Percentiles rank a stretch among this genome's conserved stretches.
phyloP scores from a whole-genome alignment of 257 asterid genomes.

The Agastache rugosa region DNA sequence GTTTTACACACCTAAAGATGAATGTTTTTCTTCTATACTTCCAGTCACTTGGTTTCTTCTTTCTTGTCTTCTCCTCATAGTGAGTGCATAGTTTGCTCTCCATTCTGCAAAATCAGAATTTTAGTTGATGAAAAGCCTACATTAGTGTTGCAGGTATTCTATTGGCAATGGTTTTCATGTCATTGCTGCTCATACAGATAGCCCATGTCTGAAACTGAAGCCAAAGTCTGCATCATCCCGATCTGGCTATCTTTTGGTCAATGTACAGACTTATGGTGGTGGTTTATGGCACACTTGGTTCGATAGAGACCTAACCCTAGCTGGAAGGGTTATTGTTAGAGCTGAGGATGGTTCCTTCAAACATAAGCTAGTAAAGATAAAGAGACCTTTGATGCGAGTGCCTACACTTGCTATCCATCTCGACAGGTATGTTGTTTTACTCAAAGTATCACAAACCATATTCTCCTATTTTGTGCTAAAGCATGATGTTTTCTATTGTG shows the following conservation, averaged over 20 bases:
- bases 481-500: slow-evolving; percentile 14
- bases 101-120: slow-evolving; percentile 13
- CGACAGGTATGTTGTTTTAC: slow-evolving; percentile 60
- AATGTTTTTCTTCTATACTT: slow-evolving; percentile 14
- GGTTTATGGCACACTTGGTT: slow-evolving; percentile 99
- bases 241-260: slow-evolving; percentile 94
- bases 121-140: slow-evolving; percentile 36
- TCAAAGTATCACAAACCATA: slow-evolving; percentile 17
- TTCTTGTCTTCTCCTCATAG: slow-evolving; percentile 24
- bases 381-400: slow-evolving; percentile 87
- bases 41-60: slow-evolving; percentile 18
- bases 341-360: slow-evolving; percentile 79
- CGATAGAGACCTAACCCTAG: slow-evolving; percentile 93
- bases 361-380: slow-evolving; percentile 90
- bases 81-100: slow-evolving; percentile 11
- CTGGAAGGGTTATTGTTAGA: slow-evolving; percentile 92
- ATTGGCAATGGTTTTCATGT: slow-evolving; percentile 86
- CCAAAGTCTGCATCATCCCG: slow-evolving; percentile 87
- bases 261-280: slow-evolving; percentile 93
- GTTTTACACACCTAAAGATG: slow-evolving; percentile 17
- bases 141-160: slow-evolving; percentile 81
- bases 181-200: slow-evolving; percentile 98
- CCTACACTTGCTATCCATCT: slow-evolving; percentile 99
- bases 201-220: slow-evolving; percentile 98
- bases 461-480: slow-evolving; percentile 23